Base-by-base conservation (phyloP, 148 eudicot species). In the Heliosperma pusillum region DNA sequence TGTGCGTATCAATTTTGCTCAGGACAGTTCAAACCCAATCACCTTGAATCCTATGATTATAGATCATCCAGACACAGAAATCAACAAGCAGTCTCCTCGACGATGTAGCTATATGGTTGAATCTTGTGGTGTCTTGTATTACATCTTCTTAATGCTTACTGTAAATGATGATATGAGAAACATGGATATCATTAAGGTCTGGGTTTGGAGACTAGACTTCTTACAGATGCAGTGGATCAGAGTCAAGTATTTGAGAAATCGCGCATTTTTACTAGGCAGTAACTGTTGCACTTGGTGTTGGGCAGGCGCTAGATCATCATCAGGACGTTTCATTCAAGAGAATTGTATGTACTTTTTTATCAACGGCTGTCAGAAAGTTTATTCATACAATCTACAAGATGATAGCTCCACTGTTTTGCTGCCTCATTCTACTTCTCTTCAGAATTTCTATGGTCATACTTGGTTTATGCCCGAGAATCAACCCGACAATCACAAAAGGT, bases 401-500 rank as follows among this genome's bases (percentile, higher is more conserved):
- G 15, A 44, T 10, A 74, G 47, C 42, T n/a, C n/a, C 6, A 47
- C 61, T 29, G 10, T 29, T 17, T 52, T 64, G 5, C 1, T 21
- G 11, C 61, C 70, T 5, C 20, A 45, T 16, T 58, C n/a, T 4
- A 26, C 10, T n/a, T 47, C 53, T 9, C 5, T 20, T 4, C 1
- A 27, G 0, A 42, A 45, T 47, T 24, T 11, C 4, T 4, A 20
- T 19, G 0, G 16, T 27, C 60, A 45, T 19, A 12, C 42, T 27
- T 74, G 70, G 77, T n/a, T 74, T 10, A 45, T 64, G 36, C 26
- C 77, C 10, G 25, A 33, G 36, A 33, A 20, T 8, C 16, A 74
- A 22, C 26, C 77, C 10, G 25, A 33, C 5, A 33, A 20, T 8
- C 16, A 74, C 16, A 55, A 42, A 22, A 74, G 77, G 77, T 74